These are phyloP conservation scores for Podospora bellae-mahoneyi DNA, from an alignment of 495 filamentous ascomycete genomes.

Conservation along the genomic window DNA sequence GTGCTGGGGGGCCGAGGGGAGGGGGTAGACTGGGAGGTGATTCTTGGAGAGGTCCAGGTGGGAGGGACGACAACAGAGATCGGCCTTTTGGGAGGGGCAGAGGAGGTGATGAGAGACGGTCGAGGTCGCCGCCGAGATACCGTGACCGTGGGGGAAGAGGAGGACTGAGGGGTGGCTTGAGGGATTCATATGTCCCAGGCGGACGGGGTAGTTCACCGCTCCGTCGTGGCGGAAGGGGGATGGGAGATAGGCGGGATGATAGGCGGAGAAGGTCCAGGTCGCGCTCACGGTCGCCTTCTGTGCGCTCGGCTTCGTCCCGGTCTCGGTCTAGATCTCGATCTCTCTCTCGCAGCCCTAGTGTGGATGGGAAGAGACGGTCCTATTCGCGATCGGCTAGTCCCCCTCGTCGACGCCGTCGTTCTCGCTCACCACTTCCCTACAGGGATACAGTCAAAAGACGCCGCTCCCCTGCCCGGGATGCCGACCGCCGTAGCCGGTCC, in stretches of 20 bases:
- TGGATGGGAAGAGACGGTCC: conserved; percentile 33
- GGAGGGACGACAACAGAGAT: conserved; percentile 40
- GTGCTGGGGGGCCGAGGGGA: conserved; percentile 22
- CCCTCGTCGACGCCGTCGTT: conserved; percentile 37
- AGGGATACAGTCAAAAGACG: conserved; percentile 40
- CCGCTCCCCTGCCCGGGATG: conserved; percentile 34
- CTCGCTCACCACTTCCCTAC: conserved; percentile 43
- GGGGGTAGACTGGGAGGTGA: conserved; percentile 22
- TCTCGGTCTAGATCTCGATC: conserved; percentile 39
- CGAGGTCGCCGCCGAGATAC: conserved; percentile 60
- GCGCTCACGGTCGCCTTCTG: conserved; percentile 31
- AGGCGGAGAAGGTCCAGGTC: conserved; percentile 31
- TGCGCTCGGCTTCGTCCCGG: conserved; percentile 23
- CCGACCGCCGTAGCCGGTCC: conserved; percentile 26
- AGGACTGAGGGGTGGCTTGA: conserved; percentile 17
- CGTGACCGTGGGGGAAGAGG: conserved; percentile 30
- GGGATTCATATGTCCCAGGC: conserved; percentile 35
- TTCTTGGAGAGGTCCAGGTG: conserved; percentile 34
- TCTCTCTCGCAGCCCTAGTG: conserved; percentile 32
- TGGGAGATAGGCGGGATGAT: conserved; percentile 22
- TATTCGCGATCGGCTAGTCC: conserved; percentile 38
- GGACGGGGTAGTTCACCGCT: conserved; percentile 18
- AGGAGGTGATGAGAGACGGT: conserved; percentile 48
- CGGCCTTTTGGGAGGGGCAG: conserved; percentile 39
- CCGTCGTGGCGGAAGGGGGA: conserved; percentile 27